Conservation (phyloP, 2,329 filamentous ascomycete species). For the Fusarium sp. region DNA sequence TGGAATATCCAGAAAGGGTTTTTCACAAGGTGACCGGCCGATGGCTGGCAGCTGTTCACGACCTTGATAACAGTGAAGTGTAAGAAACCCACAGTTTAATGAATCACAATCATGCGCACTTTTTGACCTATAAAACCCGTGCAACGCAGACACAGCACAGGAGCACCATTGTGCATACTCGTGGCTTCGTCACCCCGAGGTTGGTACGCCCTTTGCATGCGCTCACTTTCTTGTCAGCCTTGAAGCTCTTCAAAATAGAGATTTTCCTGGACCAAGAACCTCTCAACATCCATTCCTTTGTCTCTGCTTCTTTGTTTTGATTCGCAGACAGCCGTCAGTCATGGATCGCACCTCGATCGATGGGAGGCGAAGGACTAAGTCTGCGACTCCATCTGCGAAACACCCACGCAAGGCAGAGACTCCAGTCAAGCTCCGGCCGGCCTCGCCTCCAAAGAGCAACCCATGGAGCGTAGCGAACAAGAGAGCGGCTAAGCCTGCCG, state of each 20-base stretch:
- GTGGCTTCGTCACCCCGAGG: slow-evolving; percentile 17
- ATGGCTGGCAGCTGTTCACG: slow-evolving; percentile 39
- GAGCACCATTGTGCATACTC: slow-evolving; percentile 31
- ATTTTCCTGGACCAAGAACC: neutral
- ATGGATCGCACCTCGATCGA: slow-evolving; percentile 46
- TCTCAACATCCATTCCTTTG: neutral
- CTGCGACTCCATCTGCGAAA: slow-evolving; percentile 13
- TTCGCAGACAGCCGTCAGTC: slow-evolving; percentile 17
- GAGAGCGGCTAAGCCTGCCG: neutral
- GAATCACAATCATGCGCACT: slow-evolving; percentile 29
- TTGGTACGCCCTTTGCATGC: slow-evolving; percentile 25
- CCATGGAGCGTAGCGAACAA: slow-evolving; percentile 44
- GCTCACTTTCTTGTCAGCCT: slow-evolving; percentile 22
- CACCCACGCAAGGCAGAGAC: slow-evolving; percentile 22
- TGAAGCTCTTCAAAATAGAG: neutral
- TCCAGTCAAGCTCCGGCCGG: slow-evolving; percentile 43
- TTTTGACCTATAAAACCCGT: slow-evolving; percentile 23
- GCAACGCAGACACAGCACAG: slow-evolving; percentile 25
- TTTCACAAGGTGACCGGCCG: slow-evolving; percentile 31
- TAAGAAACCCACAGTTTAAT: neutral
- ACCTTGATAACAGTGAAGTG: slow-evolving; percentile 1
- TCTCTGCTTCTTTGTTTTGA: neutral
- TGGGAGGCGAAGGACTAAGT: slow-evolving; percentile 38
- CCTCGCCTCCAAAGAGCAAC: slow-evolving; percentile 50
- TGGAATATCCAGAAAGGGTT: neutral